These are phyloP conservation scores for Wakefieldia striispora DNA, from an alignment of 768 basidiomycete species.

Conservation along the genomic window DNA sequence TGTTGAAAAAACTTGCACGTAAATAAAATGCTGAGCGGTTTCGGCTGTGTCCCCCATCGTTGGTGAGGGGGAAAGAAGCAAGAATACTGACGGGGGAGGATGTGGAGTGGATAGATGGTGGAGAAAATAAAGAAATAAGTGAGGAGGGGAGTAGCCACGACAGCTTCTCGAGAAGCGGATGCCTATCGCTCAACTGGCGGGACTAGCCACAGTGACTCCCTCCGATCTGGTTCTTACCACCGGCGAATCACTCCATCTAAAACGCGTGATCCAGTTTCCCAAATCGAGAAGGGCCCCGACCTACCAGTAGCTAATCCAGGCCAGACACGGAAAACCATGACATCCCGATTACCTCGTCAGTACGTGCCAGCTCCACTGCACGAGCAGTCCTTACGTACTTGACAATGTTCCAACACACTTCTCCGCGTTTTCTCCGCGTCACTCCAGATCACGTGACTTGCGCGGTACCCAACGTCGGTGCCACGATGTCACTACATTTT, in stretches of 20 bases:
- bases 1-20: conserved; percentile 45
- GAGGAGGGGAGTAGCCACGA: conserved; percentile 18
- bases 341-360: background rate
- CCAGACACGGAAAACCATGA: background rate
- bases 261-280: conserved; percentile 15
- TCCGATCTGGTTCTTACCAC: conserved; percentile 29
- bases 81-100: conserved; percentile 6
- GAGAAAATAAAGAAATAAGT: conserved; percentile 27
- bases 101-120: conserved; percentile 9
- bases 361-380: no score
- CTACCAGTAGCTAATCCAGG: background rate
- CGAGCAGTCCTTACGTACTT: background rate
- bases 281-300: background rate
- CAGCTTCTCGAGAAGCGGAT: conserved; percentile 30
- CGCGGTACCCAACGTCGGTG: background rate
- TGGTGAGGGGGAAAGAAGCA: conserved; percentile 18
- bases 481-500: no score
- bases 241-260: conserved; percentile 24
- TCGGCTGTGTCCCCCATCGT: conserved; percentile 46
- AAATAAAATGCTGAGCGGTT: conserved; percentile 74
- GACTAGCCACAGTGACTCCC: conserved; percentile 28
- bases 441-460: conserved; percentile 12
- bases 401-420: background rate
- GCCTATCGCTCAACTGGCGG: conserved; percentile 17
- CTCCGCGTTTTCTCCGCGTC: conserved; percentile 1